These are phyloP conservation scores for Coleophoma eucalyptorum DNA, from an alignment of 2,329 filamentous ascomycete genomes.

Conservation along the genomic window DNA sequence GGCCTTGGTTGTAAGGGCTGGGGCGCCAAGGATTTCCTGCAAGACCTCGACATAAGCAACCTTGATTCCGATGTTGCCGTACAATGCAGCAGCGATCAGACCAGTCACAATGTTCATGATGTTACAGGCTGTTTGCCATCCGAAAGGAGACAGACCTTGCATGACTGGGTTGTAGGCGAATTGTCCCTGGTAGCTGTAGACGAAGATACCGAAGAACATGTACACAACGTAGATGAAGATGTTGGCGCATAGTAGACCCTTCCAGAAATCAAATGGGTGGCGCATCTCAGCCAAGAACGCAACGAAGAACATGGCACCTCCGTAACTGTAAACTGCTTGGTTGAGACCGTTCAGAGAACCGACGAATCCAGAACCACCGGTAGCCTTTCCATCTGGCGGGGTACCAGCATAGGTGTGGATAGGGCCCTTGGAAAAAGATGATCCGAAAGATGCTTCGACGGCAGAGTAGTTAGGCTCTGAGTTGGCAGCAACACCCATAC, in stretches of 20 bases:
- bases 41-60: constrained; percentile 38
- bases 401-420: constrained; percentile 30
- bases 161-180: constrained; percentile 36
- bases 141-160: constrained; percentile 33
- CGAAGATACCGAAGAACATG: constrained; percentile 41
- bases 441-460: constrained; percentile 25
- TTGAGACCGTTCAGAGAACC: constrained; percentile 47
- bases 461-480: constrained; percentile 43
- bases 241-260: constrained; percentile 39
- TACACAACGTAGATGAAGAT: constrained; percentile 44
- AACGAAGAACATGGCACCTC: constrained; percentile 52
- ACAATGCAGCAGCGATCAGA: constrained; percentile 43
- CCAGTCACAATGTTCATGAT: constrained; percentile 33
- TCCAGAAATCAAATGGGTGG: constrained; percentile 43
- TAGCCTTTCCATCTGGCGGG: constrained; percentile 37
- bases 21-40: constrained; percentile 44
- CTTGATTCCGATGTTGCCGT: constrained; percentile 49
- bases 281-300: constrained; percentile 54
- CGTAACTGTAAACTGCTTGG: constrained; percentile 53
- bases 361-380: constrained; percentile 37
- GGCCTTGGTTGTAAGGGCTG: constrained; percentile 38
- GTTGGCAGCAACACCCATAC: constrained; percentile 49
- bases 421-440: constrained; percentile 21
- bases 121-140: constrained; percentile 36
- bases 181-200: constrained; percentile 44